Evolutionary conservation across 192 early-diverging fungal genomes (phyloP), one percentile per base, ranked within the genome.

Genomic region (Coemansia sp.): DNA sequence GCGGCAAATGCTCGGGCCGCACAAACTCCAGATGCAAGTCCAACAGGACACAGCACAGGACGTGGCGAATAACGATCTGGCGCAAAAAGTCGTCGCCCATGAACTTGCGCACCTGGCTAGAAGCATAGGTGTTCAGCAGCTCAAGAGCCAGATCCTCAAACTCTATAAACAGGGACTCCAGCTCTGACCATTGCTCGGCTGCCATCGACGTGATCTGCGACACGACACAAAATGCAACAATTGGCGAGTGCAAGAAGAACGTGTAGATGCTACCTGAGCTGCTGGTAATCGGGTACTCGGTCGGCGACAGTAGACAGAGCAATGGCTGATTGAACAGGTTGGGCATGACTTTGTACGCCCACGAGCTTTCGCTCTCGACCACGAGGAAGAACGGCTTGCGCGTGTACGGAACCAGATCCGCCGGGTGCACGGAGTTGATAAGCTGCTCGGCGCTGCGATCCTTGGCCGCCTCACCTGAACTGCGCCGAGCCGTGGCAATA

Each of bases 311-410:
- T 6, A 99, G 85, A 62, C 89, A 91, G 66, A 96, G 88, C 58
- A 96, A 84, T 8, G 95, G 89, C 68, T 95, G 92, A 69, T 89
- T 87, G 74, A 99, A 99, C 3, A 96, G 84, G 37, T 89, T 90
- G 11, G 94, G 91, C 72, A 97, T 90, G 60, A 90, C 81, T 87
- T 89, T 88, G 83, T 98, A 99, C 6, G 91, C 93, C 3, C 69
- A 71, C 21, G 93, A 93, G 75, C 96, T 94, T 65, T 87, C 90
- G 82, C 95, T 96, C 70, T 99, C 97, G 17, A 99, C 87, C 61
- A 99, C 87, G 21, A 98, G 73, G 67, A 98, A 98, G 68, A 99
- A 82, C 6, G 97, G 93, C 63, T 98, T 97, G 58, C 97, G 86
- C 44, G 96, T 96, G 64, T 95, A 98, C 0, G 97, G 97, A 10